These are phyloP conservation scores for Starmerella potacharoeniae DNA, from an alignment of 805 yeast species.

Conservation along the genomic window DNA sequence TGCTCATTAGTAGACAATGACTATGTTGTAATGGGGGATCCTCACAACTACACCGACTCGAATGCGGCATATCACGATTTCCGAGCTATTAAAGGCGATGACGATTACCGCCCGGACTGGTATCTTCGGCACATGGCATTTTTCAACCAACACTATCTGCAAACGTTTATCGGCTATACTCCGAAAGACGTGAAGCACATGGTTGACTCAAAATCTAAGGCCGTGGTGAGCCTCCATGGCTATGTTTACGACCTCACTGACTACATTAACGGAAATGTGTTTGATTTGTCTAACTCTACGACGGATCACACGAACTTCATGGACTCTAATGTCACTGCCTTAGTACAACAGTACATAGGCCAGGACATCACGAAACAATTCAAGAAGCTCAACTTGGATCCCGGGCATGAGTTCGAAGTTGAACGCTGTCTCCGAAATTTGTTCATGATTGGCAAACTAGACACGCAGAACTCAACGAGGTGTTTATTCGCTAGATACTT, in stretches of 20 bases:
- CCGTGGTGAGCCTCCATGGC: slow-evolving; percentile 30
- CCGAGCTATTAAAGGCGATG: slow-evolving; percentile 30
- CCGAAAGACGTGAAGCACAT: slow-evolving; percentile 24
- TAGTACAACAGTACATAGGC: slow-evolving; percentile 30
- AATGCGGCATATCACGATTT: slow-evolving; percentile 35
- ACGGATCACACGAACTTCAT: slow-evolving; percentile 27
- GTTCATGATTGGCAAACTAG: slow-evolving; percentile 33
- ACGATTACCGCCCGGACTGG: slow-evolving; percentile 36
- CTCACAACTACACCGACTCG: slow-evolving; percentile 30
- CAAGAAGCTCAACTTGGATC: slow-evolving; percentile 23
- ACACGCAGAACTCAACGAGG: slow-evolving; percentile 30
- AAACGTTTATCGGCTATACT: slow-evolving; percentile 32
- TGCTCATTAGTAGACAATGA: slow-evolving; percentile 29
- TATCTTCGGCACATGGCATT: slow-evolving; percentile 31
- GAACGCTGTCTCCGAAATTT: slow-evolving; percentile 31
- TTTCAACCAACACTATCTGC: slow-evolving; percentile 29
- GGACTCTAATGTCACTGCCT: slow-evolving; percentile 24
- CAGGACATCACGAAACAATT: slow-evolving; percentile 28
- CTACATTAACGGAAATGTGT: slow-evolving; percentile 30
- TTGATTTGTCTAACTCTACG: slow-evolving; percentile 16
- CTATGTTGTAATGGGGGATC: slow-evolving; percentile 26
- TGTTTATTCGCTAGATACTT: slow-evolving; percentile 36
- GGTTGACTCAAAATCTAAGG: slow-evolving; percentile 21
- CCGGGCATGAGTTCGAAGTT: slow-evolving; percentile 22
- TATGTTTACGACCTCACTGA: slow-evolving; percentile 32